A percentile compares a stretch with the other conserved stretches of the same genome.
Conservation (phyloP, 805 yeast genomes). For the Starmerella ratchasimensis region DNA sequence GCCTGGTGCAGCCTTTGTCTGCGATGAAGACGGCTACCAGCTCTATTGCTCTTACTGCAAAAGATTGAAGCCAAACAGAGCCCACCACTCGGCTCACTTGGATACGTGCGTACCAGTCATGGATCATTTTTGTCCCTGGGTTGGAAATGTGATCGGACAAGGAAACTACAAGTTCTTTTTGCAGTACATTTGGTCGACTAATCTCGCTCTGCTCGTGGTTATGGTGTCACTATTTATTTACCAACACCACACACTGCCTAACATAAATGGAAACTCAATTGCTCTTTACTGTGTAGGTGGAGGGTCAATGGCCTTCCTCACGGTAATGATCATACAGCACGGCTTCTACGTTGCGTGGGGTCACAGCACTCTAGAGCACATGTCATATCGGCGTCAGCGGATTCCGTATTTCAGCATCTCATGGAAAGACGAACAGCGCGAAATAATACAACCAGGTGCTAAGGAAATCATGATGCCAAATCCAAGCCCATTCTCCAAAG, state of each 20-base stretch:
- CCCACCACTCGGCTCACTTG: conserved; percentile 51
- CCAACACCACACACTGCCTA: conserved; percentile 23
- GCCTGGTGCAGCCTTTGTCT: conserved; percentile 33
- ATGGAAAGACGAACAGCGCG: conserved; percentile 28
- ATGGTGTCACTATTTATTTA: conserved; percentile 29
- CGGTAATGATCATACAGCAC: conserved; percentile 33
- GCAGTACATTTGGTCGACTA: conserved; percentile 31
- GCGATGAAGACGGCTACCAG: conserved; percentile 65
- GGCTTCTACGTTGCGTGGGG: conserved; percentile 30
- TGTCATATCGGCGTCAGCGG: conserved; percentile 26
- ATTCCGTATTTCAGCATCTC: conserved; percentile 28
- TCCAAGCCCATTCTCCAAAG: conserved; percentile 23
- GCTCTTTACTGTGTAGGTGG: conserved; percentile 35
- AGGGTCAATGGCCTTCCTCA: conserved; percentile 35
- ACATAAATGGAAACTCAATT: conserved; percentile 36
- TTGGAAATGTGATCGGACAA: conserved; percentile 60
- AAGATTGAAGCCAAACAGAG: conserved; percentile 49
- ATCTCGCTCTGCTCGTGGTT: conserved; percentile 30
- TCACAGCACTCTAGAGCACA: conserved; percentile 36
- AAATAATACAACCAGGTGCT: conserved; percentile 34
- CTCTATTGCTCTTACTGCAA: conserved; percentile 59
- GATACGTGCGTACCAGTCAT: conserved; percentile 52
- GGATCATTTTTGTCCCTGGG: conserved; percentile 76
- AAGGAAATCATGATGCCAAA: conserved; percentile 22
- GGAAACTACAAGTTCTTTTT: conserved; percentile 48